phyloP scores from a whole-genome alignment of 805 yeast genomes.

The Teunomyces cretensis region DNA sequence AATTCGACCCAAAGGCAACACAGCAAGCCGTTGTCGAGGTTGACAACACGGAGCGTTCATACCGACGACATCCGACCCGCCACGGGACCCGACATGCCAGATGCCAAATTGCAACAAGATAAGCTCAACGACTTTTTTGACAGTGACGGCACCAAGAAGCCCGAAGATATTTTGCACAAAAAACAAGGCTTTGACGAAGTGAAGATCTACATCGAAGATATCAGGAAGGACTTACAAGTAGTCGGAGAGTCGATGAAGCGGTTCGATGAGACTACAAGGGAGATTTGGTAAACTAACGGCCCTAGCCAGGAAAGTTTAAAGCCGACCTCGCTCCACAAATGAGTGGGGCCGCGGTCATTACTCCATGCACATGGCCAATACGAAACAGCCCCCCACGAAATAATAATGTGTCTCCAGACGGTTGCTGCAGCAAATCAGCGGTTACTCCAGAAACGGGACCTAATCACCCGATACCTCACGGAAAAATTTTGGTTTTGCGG shows the following conservation, averaged over 20 bases:
- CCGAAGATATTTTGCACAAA: slow-evolving; percentile 33
- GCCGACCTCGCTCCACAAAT: neutral
- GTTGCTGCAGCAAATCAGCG: neutral
- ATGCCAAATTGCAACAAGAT: slow-evolving; percentile 26
- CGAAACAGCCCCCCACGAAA: neutral
- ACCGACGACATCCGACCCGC: neutral
- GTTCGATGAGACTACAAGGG: slow-evolving; percentile 45
- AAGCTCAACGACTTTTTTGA: slow-evolving; percentile 26
- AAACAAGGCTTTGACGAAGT: slow-evolving; percentile 54
- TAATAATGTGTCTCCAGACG: neutral
- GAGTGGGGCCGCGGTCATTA: too few relatives aligned
- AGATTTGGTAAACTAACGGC: slow-evolving; percentile 34
- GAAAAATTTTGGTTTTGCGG: neutral
- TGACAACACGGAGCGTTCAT: neutral
- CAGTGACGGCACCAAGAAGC: slow-evolving; percentile 10
- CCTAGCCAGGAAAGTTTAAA: neutral
- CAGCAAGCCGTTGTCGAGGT: slow-evolving; percentile 7
- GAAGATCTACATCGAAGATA: slow-evolving; percentile 48
- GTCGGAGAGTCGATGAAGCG: slow-evolving; percentile 52
- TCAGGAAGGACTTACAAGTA: slow-evolving; percentile 47
- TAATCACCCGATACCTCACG: neutral
- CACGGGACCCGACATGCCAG: slow-evolving; percentile 12
- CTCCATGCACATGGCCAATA: neutral
- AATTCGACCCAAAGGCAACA: slow-evolving; percentile 9
- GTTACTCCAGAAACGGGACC: slow-evolving; percentile 2